Evolutionary conservation across 2,329 filamentous ascomycete genomes (phyloP).

Genomic region (Leptographium wingfieldii): DNA sequence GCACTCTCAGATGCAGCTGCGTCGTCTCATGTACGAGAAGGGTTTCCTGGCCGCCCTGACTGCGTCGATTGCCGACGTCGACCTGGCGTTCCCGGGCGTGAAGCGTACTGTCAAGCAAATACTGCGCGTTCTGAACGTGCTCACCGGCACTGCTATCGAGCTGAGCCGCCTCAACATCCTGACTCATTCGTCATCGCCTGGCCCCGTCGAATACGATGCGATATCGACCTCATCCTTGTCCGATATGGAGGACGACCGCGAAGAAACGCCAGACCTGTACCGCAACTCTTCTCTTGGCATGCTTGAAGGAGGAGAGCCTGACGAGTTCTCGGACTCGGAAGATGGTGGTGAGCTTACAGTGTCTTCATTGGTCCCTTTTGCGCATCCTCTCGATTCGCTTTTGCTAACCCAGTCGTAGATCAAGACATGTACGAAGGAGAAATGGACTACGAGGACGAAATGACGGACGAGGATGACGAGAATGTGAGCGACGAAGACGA

Average conservation of each 20-base stretch:
- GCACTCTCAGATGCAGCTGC: conserved; percentile 68
- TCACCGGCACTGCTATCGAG: conserved; percentile 77
- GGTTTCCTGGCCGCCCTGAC: conserved; percentile 84
- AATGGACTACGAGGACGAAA: conserved; percentile 81
- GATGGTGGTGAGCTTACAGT: conserved; percentile 22
- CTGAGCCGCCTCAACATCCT: conserved; percentile 74
- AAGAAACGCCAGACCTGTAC: conserved; percentile 94
- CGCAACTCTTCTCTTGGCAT: conserved; percentile 92
- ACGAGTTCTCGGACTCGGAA: conserved; percentile 54
- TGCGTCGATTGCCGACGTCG: conserved; percentile 84
- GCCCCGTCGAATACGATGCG: conserved; percentile 73
- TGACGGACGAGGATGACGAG: conserved; percentile 70
- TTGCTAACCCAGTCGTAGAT: conserved; percentile 40
- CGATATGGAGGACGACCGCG: conserved; percentile 71
- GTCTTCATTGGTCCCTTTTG: not conserved
- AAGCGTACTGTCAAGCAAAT: conserved; percentile 96
- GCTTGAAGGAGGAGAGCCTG: conserved; percentile 72
- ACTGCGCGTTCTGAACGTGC: conserved; percentile 70
- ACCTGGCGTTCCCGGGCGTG: conserved; percentile 84
- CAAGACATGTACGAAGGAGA: conserved; percentile 93
- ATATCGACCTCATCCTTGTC: conserved; percentile 80
- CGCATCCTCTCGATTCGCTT: not conserved
- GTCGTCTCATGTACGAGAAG: conserved; percentile 97
- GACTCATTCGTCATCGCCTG: conserved; percentile 44
- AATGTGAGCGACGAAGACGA: conserved; percentile 58